Conservation (phyloP, 306 rosid species). For the Acacia crassicarpa region DNA sequence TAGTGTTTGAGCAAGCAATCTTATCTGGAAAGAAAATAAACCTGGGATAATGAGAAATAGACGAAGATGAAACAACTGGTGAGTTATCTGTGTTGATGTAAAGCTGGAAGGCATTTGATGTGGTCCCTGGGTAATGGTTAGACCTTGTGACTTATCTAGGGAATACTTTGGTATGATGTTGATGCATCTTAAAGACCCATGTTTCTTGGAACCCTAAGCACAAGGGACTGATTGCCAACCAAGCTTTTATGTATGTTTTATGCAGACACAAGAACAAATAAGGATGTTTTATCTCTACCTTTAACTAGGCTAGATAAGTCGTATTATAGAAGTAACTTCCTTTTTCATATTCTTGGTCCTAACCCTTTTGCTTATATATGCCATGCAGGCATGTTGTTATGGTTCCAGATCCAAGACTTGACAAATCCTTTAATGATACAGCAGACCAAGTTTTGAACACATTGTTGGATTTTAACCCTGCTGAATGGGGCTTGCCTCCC, state of each 20-base stretch:
- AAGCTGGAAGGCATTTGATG: conserved; percentile 20
- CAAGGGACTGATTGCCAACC: not conserved
- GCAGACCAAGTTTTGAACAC: conserved; percentile 85
- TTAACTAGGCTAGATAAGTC: not conserved
- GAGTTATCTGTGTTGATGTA: not conserved
- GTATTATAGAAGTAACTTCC: not conserved
- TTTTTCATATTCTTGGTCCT: conserved; percentile 1
- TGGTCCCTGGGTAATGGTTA: not conserved
- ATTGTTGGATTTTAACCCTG: conserved; percentile 77
- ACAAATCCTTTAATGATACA: conserved; percentile 55
- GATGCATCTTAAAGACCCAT: not conserved
- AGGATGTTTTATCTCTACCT: not conserved
- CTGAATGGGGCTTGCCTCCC: conserved; percentile 86
- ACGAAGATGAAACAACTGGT: conserved; percentile 16
- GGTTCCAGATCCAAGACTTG: conserved; percentile 94
- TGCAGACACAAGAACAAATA: not conserved
- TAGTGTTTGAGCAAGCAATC: not conserved
- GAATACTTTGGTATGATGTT: not conserved
- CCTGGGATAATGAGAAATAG: not conserved
- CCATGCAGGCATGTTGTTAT: conserved; percentile 69
- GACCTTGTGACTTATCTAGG: not conserved
- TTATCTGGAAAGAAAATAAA: not conserved
- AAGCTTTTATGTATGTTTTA: not conserved
- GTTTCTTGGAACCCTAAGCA: not conserved
- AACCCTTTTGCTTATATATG: conserved; percentile 3